A percentile compares a stretch with the other conserved stretches of the same genome.
Conservation (phyloP, 129 eudicot genomes). For the Tanacetum coccineum region DNA sequence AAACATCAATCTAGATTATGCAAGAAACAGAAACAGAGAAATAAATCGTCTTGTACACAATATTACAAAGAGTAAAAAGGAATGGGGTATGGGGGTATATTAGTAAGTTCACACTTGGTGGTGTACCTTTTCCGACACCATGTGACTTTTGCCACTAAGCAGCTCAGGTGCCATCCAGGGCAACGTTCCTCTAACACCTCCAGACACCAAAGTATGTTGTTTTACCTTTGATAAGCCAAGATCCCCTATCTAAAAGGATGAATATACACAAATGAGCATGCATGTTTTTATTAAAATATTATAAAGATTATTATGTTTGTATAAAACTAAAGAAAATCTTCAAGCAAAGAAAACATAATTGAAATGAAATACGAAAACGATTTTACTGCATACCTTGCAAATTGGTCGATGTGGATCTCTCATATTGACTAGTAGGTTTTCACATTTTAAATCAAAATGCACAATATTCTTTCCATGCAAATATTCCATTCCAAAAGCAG, state of each 20-base stretch:
- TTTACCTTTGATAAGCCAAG: slow-evolving; percentile 94
- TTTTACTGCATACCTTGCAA: slow-evolving; percentile 63
- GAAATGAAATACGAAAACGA: not conserved
- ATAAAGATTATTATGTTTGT: no score
- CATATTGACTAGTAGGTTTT: slow-evolving; percentile 88
- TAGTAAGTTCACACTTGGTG: not conserved
- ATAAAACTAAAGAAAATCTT: no score
- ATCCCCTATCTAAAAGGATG: slow-evolving; percentile 72
- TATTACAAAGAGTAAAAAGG: not conserved
- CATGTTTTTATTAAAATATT: no score
- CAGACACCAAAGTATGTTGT: slow-evolving; percentile 88
- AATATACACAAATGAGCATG: not conserved
- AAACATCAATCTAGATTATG: slow-evolving; percentile 73
- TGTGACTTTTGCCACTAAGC: slow-evolving; percentile 89
- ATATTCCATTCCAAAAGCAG: slow-evolving; percentile 98
- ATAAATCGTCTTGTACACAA: not conserved
- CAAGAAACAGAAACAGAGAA: not conserved
- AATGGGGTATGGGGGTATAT: not conserved
- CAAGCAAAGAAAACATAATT: not conserved
- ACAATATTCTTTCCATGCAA: slow-evolving; percentile 94
- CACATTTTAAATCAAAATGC: slow-evolving; percentile 96
- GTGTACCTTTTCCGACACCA: slow-evolving; percentile 91
- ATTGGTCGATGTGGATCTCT: slow-evolving; percentile 98
- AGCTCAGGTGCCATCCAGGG: slow-evolving; percentile 99
- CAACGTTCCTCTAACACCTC: slow-evolving; percentile 97